Percentiles rank a stretch among this genome's conserved stretches.
Evolutionary conservation across 1,139 yeast species (phyloP).

Genomic region (Pichia sp.): DNA sequence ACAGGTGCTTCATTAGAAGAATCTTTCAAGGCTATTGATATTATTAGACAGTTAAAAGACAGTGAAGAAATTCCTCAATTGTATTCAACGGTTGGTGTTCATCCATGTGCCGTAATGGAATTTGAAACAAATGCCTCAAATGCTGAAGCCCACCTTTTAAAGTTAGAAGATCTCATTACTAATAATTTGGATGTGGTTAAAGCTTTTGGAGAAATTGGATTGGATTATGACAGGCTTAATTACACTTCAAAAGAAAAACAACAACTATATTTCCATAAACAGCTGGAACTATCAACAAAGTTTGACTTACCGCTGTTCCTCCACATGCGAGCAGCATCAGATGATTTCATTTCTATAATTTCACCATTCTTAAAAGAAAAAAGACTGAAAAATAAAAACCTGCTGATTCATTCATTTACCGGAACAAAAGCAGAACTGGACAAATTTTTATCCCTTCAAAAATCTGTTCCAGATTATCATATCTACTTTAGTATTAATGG

Average conservation of each 20-base stretch:
- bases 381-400: constrained; percentile 32
- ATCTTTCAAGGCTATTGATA: constrained; percentile 40
- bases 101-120: constrained; percentile 79
- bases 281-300: constrained; percentile 55
- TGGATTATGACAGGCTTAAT: constrained; percentile 85
- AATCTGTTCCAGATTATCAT: constrained; percentile 29
- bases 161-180: constrained; percentile 42
- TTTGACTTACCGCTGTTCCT: constrained; percentile 69
- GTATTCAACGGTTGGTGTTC: constrained; percentile 82
- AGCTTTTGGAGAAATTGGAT: constrained; percentile 89
- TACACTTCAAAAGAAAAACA: constrained; percentile 68
- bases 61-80: constrained; percentile 27
- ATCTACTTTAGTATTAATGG: constrained; percentile 84
- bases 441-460: constrained; percentile 35
- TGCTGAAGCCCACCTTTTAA: constrained; percentile 34
- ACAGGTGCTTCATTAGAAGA: constrained; percentile 79
- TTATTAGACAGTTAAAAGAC: constrained; percentile 36
- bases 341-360: constrained; percentile 63
- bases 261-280: constrained; percentile 56
- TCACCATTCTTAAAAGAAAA: constrained; percentile 45
- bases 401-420: constrained; percentile 92
- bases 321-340: constrained; percentile 85
- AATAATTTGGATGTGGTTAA: constrained; percentile 47
- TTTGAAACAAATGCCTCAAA: constrained; percentile 33
- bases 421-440: constrained; percentile 62